Conservation (phyloP, 768 basidiomycete species). For the Postia placenta region DNA sequence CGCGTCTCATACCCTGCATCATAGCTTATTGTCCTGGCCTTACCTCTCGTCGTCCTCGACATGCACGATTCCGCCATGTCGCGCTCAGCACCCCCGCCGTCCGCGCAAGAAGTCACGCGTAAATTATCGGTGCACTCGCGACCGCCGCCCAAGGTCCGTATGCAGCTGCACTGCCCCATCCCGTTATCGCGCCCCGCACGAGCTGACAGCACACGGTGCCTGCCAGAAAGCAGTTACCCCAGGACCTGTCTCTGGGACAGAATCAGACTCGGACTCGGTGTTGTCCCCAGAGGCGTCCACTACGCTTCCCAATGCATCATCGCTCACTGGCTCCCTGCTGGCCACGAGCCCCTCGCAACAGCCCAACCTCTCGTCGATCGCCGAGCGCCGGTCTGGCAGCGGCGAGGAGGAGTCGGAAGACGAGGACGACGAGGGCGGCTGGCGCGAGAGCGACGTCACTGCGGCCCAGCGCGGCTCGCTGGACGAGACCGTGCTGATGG, state of each 20-base stretch:
- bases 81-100: constrained; percentile 53
- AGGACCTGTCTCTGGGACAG: constrained; percentile 58
- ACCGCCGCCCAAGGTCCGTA: constrained; percentile 32
- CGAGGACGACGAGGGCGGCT: constrained; percentile 59
- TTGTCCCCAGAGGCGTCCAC: constrained; percentile 44
- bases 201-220: background rate
- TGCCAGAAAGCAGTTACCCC: constrained; percentile 25
- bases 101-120: constrained; percentile 80
- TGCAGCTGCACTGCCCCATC: background rate
- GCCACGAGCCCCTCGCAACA: constrained; percentile 34
- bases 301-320: constrained; percentile 28
- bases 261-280: constrained; percentile 82
- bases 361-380: constrained; percentile 64
- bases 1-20: background rate
- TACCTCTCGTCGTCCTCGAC: too few species aligned
- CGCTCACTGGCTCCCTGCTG: constrained; percentile 16
- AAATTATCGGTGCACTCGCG: constrained; percentile 76
- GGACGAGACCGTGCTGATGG: constrained; percentile 75
- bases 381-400: constrained; percentile 63
- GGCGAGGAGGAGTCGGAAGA: constrained; percentile 77
- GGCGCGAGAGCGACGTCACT: constrained; percentile 47
- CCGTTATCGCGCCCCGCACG: background rate
- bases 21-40: background rate
- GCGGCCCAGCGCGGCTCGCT: constrained; percentile 40
- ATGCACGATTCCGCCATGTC: constrained; percentile 14